These are phyloP conservation scores for Brachypodium distachyon DNA, from an alignment of 202 grass and related monocot genomes.

Conservation along the genomic window DNA sequence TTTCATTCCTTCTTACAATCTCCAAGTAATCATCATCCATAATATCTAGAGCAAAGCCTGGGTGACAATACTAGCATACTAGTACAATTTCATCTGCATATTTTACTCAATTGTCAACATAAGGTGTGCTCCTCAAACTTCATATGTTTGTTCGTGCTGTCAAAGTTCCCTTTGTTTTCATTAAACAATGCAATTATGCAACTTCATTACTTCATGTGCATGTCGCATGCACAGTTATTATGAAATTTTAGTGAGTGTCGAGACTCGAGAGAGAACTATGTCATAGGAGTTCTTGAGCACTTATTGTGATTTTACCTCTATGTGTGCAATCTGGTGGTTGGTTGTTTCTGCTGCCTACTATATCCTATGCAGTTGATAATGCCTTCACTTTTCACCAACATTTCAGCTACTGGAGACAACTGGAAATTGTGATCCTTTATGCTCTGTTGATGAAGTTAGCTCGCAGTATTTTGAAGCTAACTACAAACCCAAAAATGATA, in stretches of 20 bases:
- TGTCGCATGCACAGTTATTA: not conserved
- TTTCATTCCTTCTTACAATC: not conserved
- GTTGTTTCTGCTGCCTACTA: not conserved
- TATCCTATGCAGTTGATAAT: constrained; percentile 8
- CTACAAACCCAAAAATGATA: constrained; percentile 81
- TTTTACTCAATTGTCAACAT: not conserved
- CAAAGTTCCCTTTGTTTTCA: not conserved
- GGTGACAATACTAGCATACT: not conserved
- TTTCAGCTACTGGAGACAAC: constrained; percentile 53
- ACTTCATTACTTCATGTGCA: not conserved
- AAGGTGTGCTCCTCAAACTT: not conserved
- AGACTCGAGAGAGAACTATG: not conserved
- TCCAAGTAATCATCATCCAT: not conserved
- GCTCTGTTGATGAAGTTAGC: constrained; percentile 83
- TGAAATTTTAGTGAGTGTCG: not conserved
- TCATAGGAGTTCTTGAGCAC: not conserved
- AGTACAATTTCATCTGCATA: not conserved
- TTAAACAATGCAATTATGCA: constrained; percentile 1
- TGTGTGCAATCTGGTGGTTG: not conserved
- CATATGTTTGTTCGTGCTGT: not conserved
- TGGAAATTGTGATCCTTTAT: constrained; percentile 86
- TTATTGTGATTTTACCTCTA: not conserved
- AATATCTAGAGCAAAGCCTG: not conserved
- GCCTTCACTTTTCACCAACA: constrained; percentile 9
- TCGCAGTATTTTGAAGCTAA: constrained; percentile 72